Evolutionary conservation across 495 filamentous ascomycete species (phyloP), one percentile per base, ranked within the genome.

Genomic region (Penicillium longicatenatum): DNA sequence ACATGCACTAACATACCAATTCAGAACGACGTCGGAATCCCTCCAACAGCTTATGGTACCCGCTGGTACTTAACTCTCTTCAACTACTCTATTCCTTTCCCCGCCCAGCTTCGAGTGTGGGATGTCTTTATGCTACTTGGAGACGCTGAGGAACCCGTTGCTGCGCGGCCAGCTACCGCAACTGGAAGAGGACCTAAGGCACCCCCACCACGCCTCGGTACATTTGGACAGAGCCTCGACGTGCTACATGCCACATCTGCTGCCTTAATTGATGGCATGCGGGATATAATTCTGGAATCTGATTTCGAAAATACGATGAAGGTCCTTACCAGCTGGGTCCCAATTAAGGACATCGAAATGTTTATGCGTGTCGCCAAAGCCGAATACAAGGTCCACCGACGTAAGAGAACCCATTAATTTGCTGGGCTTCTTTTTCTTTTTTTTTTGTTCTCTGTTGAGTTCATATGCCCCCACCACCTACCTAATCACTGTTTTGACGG

Each of bases 241-340:
- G 82, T 99, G 37, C 78, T 99, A 7, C 94, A 99, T 72, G 94
- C 94, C 31, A 89, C 90, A 1, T 89, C 89, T 26, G 90, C 93
- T 1, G 94, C 94, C 9, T 81, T 99, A 10, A 93, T 99, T 43
- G 91, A 96, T 65, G 92, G 92, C 41, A 92, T 93, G 69, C 84
- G 91, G 24, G 90, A 96, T 37, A 92, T 97, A 52, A 79, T 98
- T 19, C 82, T 99, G 1, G 92, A 96, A 60, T 90, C 89, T 6
- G 94, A 98, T 64, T 99, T 99, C 66, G 94, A 99, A 72, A 95
- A 96, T 64, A 87, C 88, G 14, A 99, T 99, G 94, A 97, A 97
- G 74, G 89, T 94, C 24, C 82, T 99, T 57, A 99, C 94, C 39
- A 91, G 89, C 55, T 97, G 91, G 89, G 87, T 99, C 37, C 95